phyloP scores from a whole-genome alignment of 805 yeast genomes.

The Wickerhamiella australiensis region DNA sequence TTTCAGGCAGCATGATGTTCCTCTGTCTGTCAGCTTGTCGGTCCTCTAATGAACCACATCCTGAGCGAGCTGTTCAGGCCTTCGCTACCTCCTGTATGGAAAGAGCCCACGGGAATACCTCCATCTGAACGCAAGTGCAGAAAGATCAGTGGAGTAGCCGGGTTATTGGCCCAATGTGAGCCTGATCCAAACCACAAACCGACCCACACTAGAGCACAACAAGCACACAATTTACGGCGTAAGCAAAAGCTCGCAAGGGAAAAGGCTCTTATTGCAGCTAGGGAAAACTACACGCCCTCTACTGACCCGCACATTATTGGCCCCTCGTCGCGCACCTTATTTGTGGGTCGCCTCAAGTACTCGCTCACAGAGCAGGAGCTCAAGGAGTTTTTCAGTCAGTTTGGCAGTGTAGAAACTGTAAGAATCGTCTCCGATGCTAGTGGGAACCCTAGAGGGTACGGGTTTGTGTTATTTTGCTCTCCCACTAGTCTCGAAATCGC shows the following conservation, averaged over 20 bases:
- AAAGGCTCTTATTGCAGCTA: slow-evolving; percentile 13
- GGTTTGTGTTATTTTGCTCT: slow-evolving; percentile 57
- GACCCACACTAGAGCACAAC: not conserved
- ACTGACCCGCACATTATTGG: slow-evolving; percentile 46
- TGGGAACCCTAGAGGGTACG: slow-evolving; percentile 67
- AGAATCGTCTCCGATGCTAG: slow-evolving; percentile 45
- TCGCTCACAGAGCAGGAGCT: slow-evolving; percentile 54
- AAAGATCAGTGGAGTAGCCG: not conserved
- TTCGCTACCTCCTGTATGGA: not conserved
- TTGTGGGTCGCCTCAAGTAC: slow-evolving; percentile 63
- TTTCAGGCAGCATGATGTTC: slow-evolving; percentile 7
- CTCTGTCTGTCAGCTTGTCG: not conserved
- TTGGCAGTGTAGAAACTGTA: slow-evolving; percentile 57
- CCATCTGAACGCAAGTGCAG: not conserved
- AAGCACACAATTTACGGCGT: slow-evolving; percentile 7
- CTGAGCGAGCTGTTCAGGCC: slow-evolving; percentile 2
- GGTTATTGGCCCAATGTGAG: slow-evolving; percentile 4
- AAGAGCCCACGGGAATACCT: not conserved
- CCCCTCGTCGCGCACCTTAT: slow-evolving; percentile 70
- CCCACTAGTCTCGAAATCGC: slow-evolving; percentile 53
- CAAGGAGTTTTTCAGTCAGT: slow-evolving; percentile 45
- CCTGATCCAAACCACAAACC: slow-evolving; percentile 3
- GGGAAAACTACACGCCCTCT: slow-evolving; percentile 40
- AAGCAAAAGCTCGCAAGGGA: slow-evolving; percentile 30
- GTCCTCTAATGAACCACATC: slow-evolving; percentile 1